Conservation (phyloP, 768 basidiomycete species). For the Kwoniella shandongensis region DNA sequence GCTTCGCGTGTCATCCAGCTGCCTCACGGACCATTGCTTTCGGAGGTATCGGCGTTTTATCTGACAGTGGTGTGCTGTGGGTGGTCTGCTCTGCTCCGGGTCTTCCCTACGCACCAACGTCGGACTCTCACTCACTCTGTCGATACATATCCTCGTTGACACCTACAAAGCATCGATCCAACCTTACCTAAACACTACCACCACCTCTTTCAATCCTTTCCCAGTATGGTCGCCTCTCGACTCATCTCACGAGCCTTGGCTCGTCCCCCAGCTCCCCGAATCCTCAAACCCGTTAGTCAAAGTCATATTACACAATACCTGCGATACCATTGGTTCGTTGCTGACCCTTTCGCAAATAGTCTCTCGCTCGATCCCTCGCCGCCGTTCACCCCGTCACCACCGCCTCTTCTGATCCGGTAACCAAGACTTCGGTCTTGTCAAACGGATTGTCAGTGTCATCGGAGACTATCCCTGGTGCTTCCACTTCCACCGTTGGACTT, state of each 20-base stretch:
- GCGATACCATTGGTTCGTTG: background rate
- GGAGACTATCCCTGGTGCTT: conserved; percentile 80
- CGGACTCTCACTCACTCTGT: background rate
- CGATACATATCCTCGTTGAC: no score
- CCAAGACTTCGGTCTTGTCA: conserved; percentile 85
- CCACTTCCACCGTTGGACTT: conserved; percentile 97
- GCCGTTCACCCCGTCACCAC: conserved; percentile 46
- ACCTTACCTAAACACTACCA: background rate
- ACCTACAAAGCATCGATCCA: no score
- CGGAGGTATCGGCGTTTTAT: no score
- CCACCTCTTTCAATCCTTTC: conserved; percentile 1
- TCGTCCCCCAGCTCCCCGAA: conserved; percentile 26
- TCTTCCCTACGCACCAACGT: conserved; percentile 1
- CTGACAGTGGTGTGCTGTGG: no score
- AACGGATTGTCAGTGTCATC: conserved; percentile 96
- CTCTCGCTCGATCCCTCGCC: conserved; percentile 53
- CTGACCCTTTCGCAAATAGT: conserved; percentile 15
- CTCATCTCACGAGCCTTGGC: conserved; percentile 33
- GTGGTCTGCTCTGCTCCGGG: background rate
- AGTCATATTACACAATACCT: background rate
- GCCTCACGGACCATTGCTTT: no score
- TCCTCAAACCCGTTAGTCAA: conserved; percentile 29
- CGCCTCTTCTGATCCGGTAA: conserved; percentile 62
- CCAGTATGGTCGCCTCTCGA: conserved; percentile 35
- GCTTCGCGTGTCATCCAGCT: background rate